Percentiles rank a stretch among this genome's conserved stretches.
These are phyloP conservation scores for Candolleomyces eurysporus DNA, from an alignment of 768 basidiomycete species.

Conservation along the genomic window DNA sequence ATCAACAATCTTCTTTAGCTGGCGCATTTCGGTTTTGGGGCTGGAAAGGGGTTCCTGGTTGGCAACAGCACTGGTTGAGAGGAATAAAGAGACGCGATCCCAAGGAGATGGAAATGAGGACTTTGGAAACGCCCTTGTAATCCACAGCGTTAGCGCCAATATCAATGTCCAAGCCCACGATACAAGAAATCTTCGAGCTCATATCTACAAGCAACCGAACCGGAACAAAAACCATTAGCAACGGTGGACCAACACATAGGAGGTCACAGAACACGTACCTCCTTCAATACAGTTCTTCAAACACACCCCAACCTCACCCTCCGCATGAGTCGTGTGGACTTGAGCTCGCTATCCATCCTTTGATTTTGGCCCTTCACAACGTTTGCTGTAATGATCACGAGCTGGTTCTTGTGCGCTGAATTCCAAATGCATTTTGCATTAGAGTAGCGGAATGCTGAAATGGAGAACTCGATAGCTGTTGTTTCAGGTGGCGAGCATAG, in stretches of 20 bases:
- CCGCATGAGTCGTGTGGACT: conserved; percentile 56
- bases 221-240: background rate
- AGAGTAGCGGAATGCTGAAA: conserved; percentile 73
- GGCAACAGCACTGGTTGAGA: conserved; percentile 77
- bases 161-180: conserved; percentile 92
- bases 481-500: background rate
- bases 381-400: conserved; percentile 96
- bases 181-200: conserved; percentile 49
- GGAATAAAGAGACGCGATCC: background rate
- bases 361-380: conserved; percentile 74
- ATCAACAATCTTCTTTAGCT: conserved; percentile 92
- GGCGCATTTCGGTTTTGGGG: conserved; percentile 94
- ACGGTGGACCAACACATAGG: background rate
- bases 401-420: conserved; percentile 76
- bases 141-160: conserved; percentile 98
- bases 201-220: conserved; percentile 35
- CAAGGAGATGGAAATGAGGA: background rate
- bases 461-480: conserved; percentile 71
- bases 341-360: conserved; percentile 90
- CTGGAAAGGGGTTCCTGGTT: conserved; percentile 96
- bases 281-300: conserved; percentile 78
- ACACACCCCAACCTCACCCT: conserved; percentile 95
- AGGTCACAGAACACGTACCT: conserved; percentile 46
- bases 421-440: conserved; percentile 94
- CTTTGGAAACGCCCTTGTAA: conserved; percentile 74